Conservation (phyloP, 75 land plant genomes). For the Cryptomeria japonica region DNA sequence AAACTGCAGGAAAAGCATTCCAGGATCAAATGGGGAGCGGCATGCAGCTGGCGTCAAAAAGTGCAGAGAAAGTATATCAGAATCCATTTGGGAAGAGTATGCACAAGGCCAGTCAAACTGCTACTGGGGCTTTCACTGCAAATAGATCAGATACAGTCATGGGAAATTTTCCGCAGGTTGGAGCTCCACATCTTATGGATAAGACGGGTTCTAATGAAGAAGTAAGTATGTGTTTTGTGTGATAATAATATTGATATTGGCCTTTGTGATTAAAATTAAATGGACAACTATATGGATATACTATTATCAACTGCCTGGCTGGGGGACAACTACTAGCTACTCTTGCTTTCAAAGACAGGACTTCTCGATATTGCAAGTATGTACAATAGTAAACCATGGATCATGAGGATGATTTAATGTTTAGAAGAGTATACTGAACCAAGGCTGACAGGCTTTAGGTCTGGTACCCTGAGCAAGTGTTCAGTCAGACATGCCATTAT, state of each 20-base stretch:
- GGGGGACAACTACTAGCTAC: not conserved
- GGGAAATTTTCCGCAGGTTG: not conserved
- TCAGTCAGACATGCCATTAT: not conserved
- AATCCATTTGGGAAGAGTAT: slow-evolving; percentile 10
- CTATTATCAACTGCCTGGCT: not conserved
- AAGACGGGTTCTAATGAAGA: slow-evolving; percentile 7
- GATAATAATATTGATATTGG: not conserved
- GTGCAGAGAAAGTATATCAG: not conserved
- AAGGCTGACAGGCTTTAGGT: not conserved
- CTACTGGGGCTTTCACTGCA: not conserved
- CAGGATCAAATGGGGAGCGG: slow-evolving; percentile 11
- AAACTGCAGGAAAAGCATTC: slow-evolving; percentile 13
- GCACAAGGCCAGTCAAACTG: not conserved
- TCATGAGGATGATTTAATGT: not conserved
- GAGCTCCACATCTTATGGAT: not conserved
- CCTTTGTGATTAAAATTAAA: not conserved
- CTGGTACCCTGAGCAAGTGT: not conserved
- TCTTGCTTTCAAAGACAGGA: not conserved
- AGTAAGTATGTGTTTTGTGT: not conserved
- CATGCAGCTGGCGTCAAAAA: slow-evolving; percentile 7
- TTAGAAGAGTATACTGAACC: not conserved
- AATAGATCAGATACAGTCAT: not conserved
- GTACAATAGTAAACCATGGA: not conserved
- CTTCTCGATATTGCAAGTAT: not conserved
- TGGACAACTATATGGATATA: not conserved